Evolutionary conservation across 495 filamentous ascomycete species (phyloP).

Genomic region (Aspergillus funiculosus): DNA sequence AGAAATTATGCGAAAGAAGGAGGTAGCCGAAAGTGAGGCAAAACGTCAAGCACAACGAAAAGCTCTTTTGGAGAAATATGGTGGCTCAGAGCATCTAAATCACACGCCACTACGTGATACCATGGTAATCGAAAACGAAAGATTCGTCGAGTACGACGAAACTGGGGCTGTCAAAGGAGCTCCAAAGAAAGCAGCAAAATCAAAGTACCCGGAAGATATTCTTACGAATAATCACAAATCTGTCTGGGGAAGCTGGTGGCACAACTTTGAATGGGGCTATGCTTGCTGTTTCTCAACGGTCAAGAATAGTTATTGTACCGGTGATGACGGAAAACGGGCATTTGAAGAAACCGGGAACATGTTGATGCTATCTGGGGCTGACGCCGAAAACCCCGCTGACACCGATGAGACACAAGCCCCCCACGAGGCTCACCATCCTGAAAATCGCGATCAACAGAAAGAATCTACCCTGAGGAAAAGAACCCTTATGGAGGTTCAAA

Average conservation of each 20-base stretch:
- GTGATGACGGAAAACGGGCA: slow-evolving; percentile 71
- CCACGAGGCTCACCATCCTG: slow-evolving; percentile 25
- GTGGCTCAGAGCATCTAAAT: slow-evolving; percentile 61
- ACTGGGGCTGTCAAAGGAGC: slow-evolving; percentile 81
- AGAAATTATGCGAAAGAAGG: slow-evolving; percentile 73
- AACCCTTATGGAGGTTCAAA: slow-evolving; percentile 64
- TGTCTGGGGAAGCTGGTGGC: slow-evolving; percentile 98
- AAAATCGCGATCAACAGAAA: slow-evolving; percentile 24
- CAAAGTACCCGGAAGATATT: slow-evolving; percentile 87
- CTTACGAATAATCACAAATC: slow-evolving; percentile 84
- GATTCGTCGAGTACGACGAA: slow-evolving; percentile 94
- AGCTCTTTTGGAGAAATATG: slow-evolving; percentile 77
- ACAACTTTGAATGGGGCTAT: slow-evolving; percentile 94
- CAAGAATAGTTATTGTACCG: slow-evolving; percentile 97
- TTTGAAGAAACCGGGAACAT: slow-evolving; percentile 62
- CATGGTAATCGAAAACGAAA: slow-evolving; percentile 72
- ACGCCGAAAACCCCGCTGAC: slow-evolving; percentile 20
- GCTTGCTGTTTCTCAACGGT: slow-evolving; percentile 87
- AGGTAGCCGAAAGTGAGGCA: slow-evolving; percentile 61
- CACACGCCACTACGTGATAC: slow-evolving; percentile 56
- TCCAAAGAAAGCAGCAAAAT: slow-evolving; percentile 67
- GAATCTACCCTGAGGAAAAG: slow-evolving; percentile 55
- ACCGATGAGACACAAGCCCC: slow-evolving; percentile 21
- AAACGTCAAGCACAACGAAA: slow-evolving; percentile 64
- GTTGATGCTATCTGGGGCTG: slow-evolving; percentile 38